phyloP scores from a whole-genome alignment of 257 asterid species.

The Coffea eugenioides region DNA sequence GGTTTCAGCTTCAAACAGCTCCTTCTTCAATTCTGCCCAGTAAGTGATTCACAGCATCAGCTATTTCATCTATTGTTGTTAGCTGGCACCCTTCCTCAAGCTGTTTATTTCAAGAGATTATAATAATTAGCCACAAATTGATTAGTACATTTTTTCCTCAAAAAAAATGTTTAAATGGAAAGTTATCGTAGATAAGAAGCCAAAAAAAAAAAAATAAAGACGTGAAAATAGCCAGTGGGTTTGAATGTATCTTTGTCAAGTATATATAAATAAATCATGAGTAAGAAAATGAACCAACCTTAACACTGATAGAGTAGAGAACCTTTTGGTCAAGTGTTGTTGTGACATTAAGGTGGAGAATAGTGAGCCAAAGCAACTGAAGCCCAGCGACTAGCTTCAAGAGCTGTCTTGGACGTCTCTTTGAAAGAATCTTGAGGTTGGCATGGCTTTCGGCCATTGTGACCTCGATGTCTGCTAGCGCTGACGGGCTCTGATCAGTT shows the following conservation, averaged over 20 bases:
- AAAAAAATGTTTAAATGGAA: neutral
- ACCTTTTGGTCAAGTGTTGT: constrained; percentile 40
- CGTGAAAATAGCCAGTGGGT: neutral
- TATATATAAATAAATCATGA: neutral
- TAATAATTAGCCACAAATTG: neutral
- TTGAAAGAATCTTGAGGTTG: constrained; percentile 38
- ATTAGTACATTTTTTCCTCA: neutral
- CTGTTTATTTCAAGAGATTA: constrained; percentile 18
- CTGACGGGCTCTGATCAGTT: constrained; percentile 13
- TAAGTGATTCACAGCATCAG: constrained; percentile 45
- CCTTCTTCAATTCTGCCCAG: constrained; percentile 39
- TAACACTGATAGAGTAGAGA: constrained; percentile 41
- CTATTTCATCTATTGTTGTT: constrained; percentile 44
- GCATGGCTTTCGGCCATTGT: constrained; percentile 54
- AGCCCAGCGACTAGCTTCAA: constrained; percentile 41
- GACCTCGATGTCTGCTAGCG: constrained; percentile 42
- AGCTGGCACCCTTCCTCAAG: constrained; percentile 50
- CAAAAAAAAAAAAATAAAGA: neutral
- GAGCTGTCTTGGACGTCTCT: constrained; percentile 43
- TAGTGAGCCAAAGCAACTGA: constrained; percentile 41
- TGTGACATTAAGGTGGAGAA: constrained; percentile 45
- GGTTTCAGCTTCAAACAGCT: constrained; percentile 26
- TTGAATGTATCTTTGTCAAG: too few species aligned
- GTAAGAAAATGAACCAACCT: constrained; percentile 24
- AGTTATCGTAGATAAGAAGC: neutral